Evolutionary conservation across 2,329 filamentous ascomycete genomes (phyloP).

Genomic region (Apiospora kogelbergensis): DNA sequence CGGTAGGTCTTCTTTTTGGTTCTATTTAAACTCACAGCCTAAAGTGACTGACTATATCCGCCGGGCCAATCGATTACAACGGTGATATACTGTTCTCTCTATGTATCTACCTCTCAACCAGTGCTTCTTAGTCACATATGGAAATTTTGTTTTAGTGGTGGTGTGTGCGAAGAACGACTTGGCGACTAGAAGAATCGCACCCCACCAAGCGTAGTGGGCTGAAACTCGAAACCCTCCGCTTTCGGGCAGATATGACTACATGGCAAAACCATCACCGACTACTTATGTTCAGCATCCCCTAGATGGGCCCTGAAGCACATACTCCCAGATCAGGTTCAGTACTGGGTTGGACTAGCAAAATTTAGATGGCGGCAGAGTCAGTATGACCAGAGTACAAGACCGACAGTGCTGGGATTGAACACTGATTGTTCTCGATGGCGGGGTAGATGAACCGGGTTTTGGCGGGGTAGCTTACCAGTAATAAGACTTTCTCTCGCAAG

Average conservation of each 20-base stretch:
- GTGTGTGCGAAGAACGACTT: background rate
- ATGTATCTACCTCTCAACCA: background rate
- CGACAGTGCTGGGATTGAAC: too few relatives aligned
- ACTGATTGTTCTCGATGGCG: too few relatives aligned
- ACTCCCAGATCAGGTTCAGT: too few relatives aligned
- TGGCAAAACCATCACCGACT: too few relatives aligned
- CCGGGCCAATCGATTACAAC: background rate
- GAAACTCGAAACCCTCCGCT: conserved; percentile 5
- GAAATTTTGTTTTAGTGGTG: background rate
- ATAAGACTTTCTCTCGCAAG: too few relatives aligned
- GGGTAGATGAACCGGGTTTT: too few relatives aligned
- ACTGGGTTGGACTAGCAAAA: too few relatives aligned
- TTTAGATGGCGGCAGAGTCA: too few relatives aligned
- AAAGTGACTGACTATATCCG: background rate
- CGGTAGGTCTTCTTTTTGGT: background rate
- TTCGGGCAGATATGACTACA: conserved; percentile 5
- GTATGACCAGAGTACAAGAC: too few relatives aligned
- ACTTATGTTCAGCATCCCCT: too few relatives aligned
- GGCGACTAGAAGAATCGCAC: background rate
- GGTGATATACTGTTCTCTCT: background rate
- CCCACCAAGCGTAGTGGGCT: conserved; percentile 1
- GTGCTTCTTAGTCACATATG: background rate
- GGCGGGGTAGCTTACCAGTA: too few relatives aligned
- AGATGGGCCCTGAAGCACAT: too few relatives aligned
- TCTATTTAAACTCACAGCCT: background rate